A percentile compares a stretch with the other conserved stretches of the same genome.
Conservation (phyloP, 2,329 filamentous ascomycete genomes). For the Didymella sp. region DNA sequence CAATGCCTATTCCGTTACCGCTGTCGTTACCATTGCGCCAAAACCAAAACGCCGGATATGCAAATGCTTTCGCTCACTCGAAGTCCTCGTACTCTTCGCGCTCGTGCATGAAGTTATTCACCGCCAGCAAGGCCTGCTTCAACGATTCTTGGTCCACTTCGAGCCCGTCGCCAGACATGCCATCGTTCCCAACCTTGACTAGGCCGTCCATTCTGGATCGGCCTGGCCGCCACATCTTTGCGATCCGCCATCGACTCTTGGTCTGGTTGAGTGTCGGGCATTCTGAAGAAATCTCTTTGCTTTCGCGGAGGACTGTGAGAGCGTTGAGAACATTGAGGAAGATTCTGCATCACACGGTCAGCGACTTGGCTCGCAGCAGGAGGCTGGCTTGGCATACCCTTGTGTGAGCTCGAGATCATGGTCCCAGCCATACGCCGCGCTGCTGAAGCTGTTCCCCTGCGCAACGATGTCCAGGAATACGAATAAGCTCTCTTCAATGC, state of each 20-base stretch:
- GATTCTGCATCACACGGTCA: constrained; percentile 37
- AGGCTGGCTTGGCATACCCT: constrained; percentile 34
- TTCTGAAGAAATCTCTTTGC: constrained; percentile 40
- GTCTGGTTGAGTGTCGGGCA: constrained; percentile 44
- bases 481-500: constrained; percentile 48
- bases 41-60: constrained; percentile 27
- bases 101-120: constrained; percentile 51
- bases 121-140: constrained; percentile 42
- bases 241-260: constrained; percentile 43
- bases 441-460: constrained; percentile 46
- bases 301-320: constrained; percentile 43
- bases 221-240: constrained; percentile 39
- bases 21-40: constrained; percentile 31
- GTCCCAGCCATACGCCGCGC: constrained; percentile 43
- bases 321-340: constrained; percentile 47
- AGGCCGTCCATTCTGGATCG: constrained; percentile 42
- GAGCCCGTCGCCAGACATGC: constrained; percentile 41
- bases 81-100: constrained; percentile 36
- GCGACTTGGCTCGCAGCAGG: constrained; percentile 11
- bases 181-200: constrained; percentile 45
- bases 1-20: constrained; percentile 25
- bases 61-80: constrained; percentile 21
- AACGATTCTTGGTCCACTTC: constrained; percentile 44
- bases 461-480: constrained; percentile 49
- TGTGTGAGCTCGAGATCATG: constrained; percentile 47